Base-by-base conservation (phyloP, 805 yeast genomes). In the Metschnikowia matae region DNA sequence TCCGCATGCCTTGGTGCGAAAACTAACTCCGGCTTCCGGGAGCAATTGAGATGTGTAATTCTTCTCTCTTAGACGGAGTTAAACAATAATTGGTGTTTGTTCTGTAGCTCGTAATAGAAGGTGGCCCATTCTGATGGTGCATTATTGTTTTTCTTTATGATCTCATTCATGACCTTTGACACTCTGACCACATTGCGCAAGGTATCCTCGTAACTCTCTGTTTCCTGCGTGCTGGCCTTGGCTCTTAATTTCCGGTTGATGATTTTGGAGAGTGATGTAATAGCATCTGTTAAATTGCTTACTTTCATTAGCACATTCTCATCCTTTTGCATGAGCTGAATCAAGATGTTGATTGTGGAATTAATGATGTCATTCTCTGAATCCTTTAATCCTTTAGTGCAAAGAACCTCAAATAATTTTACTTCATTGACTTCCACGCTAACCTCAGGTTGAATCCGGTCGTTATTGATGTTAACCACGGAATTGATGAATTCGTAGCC, bases 401-500 rank as follows among this genome's bases (percentile, higher is more conserved):
- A 63, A 4, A 83, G 74, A 2, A 69, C 69, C 6, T 65, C 69
- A 17, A 77, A 69, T 34, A 78, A 67, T 34, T 63, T 67, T 11
- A 55, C 58, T 50, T 68, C 60, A 49, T 67, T 59, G 36, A 71
- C 62, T 10, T 54, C 58, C 10, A 52, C 58, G 14, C 61, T 48
- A 17, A 39, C 21, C 29, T 40, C 45, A 3, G 36, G n/a, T n/a
- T 46, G 46, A 4, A 46, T 38, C 15, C 48, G 50, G 39, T 50
- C 51, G n/a, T 59, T 58, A 41, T 63, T 66, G n/a, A 64, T 48
- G 4, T 65, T 62, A 11, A 69, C 62, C 3, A 85, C 63, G 7
- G 87, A 76, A 62, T 82, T 84, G 29, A 88, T 67, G 20, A 84
- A 68, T 60, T 88, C 96, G 63, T 84, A 86, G 6, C 87, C 74